Conservation (phyloP, 306 rosid genomes). For the Cicer judaicum region DNA sequence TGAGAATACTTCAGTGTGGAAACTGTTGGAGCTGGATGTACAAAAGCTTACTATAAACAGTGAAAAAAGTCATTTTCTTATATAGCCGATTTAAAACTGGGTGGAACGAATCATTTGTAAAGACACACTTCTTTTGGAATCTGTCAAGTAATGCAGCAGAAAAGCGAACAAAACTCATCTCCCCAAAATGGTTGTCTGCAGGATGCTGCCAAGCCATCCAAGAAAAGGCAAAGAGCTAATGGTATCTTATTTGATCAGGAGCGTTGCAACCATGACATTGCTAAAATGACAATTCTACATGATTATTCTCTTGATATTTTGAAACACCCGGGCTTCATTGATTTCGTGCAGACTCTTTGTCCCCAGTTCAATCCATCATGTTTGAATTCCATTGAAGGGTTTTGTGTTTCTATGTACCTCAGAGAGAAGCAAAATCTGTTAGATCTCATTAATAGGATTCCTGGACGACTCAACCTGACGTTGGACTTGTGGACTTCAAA, state of each 20-base stretch:
- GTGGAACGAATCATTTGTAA: constrained; percentile 90
- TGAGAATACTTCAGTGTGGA: constrained; percentile 86
- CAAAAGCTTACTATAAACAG: constrained; percentile 76
- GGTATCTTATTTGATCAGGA: constrained; percentile 67
- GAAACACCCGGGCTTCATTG: constrained; percentile 75
- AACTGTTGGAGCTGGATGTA: constrained; percentile 65
- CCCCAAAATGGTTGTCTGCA: constrained; percentile 45
- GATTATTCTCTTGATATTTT: constrained; percentile 89
- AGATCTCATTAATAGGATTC: constrained; percentile 64
- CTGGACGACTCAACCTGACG: constrained; percentile 80
- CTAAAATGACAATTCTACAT: constrained; percentile 83
- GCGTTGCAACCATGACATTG: constrained; percentile 67
- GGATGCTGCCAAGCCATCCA: constrained; percentile 53
- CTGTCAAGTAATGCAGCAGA: constrained; percentile 74
- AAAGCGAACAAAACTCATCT: constrained; percentile 48
- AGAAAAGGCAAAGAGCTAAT: constrained; percentile 59
- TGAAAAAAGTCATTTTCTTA: constrained; percentile 83
- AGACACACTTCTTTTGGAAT: constrained; percentile 77
- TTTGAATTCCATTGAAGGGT: constrained; percentile 56
- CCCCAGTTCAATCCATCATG: constrained; percentile 69
- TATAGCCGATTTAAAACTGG: constrained; percentile 72
- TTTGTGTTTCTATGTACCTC: constrained; percentile 61
- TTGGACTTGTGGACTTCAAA: constrained; percentile 78
- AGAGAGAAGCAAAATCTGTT: constrained; percentile 71
- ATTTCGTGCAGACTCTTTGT: constrained; percentile 68